These are phyloP conservation scores for Biancaea sappan DNA, from an alignment of 306 rosid genomes.

Conservation along the genomic window DNA sequence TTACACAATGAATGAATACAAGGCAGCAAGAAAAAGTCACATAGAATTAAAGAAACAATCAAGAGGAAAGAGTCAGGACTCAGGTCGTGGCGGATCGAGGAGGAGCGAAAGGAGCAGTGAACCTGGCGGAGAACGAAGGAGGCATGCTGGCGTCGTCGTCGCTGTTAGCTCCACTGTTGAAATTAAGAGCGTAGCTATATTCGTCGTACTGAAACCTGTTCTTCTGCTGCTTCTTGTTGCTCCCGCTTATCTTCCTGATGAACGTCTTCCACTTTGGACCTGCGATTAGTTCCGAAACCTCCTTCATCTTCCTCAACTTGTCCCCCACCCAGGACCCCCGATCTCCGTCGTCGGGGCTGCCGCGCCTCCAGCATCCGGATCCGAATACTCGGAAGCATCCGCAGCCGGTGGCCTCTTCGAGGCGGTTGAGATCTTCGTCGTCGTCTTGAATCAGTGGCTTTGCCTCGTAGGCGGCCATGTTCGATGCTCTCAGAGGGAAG, in stretches of 20 bases:
- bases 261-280: conserved; percentile 84
- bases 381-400: conserved; percentile 50
- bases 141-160: conserved; percentile 51
- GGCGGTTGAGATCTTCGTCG: conserved; percentile 29
- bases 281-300: conserved; percentile 57
- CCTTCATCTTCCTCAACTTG: conserved; percentile 52
- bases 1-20: not conserved
- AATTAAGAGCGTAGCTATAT: conserved; percentile 76
- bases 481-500: too few relatives aligned
- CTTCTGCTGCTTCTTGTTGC: conserved; percentile 31
- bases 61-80: not conserved
- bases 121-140: conserved; percentile 54
- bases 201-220: conserved; percentile 64
- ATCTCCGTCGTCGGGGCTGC: conserved; percentile 16
- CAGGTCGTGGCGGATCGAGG: too few relatives aligned
- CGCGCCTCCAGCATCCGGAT: conserved; percentile 30
- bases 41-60: not conserved
- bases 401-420: conserved; percentile 44
- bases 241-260: conserved; percentile 62
- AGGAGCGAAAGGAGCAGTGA: conserved; percentile 49
- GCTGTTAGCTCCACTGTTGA: conserved; percentile 46
- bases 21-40: not conserved
- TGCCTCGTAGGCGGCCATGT: conserved; percentile 49
- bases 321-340: conserved; percentile 50
- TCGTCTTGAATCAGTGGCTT: conserved; percentile 39